Conservation (phyloP, 108 stramenopile species). For the Mediolabrus comicus region DNA sequence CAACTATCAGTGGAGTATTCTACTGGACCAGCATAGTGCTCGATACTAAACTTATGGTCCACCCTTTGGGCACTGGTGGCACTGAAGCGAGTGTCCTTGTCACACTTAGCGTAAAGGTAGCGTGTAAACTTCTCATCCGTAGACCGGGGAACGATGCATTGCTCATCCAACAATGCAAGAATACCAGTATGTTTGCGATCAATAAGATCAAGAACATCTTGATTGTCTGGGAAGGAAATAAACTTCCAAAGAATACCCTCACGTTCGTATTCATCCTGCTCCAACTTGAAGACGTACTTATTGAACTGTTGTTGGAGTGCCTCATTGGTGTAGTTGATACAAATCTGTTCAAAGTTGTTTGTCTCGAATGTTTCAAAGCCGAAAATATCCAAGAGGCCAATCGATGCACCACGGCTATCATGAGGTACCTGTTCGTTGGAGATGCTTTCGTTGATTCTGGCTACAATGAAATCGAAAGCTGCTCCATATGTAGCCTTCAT, state of each 20-base stretch:
- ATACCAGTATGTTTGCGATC: slow-evolving; percentile 91
- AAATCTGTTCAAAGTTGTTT: slow-evolving; percentile 94
- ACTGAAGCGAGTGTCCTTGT: slow-evolving; percentile 65
- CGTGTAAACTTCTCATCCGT: slow-evolving; percentile 89
- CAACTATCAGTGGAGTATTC: slow-evolving; percentile 84
- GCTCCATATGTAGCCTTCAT: slow-evolving; percentile 93
- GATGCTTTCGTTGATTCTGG: slow-evolving; percentile 80
- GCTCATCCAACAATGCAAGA: slow-evolving; percentile 90
- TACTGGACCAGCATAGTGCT: slow-evolving; percentile 91
- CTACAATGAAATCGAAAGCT: slow-evolving; percentile 91
- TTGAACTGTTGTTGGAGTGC: slow-evolving; percentile 99
- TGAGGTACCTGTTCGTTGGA: slow-evolving; percentile 21
- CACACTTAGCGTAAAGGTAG: slow-evolving; percentile 86
- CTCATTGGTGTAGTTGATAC: slow-evolving; percentile 99
- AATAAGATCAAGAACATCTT: slow-evolving; percentile 95
- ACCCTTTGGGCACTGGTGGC: slow-evolving; percentile 72
- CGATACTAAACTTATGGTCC: slow-evolving; percentile 79
- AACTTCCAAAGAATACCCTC: slow-evolving; percentile 93
- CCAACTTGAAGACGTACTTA: slow-evolving; percentile 94
- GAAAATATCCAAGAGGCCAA: slow-evolving; percentile 96
- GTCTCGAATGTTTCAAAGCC: slow-evolving; percentile 93
- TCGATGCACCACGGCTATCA: slow-evolving; percentile 57
- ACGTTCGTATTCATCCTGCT: slow-evolving; percentile 94
- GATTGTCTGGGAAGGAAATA: slow-evolving; percentile 96
- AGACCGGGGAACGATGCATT: slow-evolving; percentile 89